Percentiles rank a stretch among this genome's conserved stretches.
These are phyloP conservation scores for Tulasnella sp. DNA, from an alignment of 768 basidiomycete species.

Conservation along the genomic window DNA sequence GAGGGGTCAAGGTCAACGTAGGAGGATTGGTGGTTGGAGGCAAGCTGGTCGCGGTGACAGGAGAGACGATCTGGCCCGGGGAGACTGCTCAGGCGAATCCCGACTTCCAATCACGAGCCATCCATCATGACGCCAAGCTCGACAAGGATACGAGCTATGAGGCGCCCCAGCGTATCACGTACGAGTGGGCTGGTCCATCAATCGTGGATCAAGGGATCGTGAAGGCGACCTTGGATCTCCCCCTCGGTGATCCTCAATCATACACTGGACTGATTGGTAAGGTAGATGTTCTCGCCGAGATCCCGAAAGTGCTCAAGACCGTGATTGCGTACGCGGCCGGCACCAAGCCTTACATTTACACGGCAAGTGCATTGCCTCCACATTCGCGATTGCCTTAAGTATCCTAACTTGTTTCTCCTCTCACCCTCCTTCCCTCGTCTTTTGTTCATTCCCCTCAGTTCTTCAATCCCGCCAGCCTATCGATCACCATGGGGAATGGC, in stretches of 20 bases:
- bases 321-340: slow-evolving; percentile 89
- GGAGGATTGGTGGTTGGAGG: slow-evolving; percentile 75
- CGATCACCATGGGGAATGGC: slow-evolving; percentile 35
- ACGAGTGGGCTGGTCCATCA: slow-evolving; percentile 69
- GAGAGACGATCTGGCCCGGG: slow-evolving; percentile 67
- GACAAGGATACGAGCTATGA: slow-evolving; percentile 63
- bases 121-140: slow-evolving; percentile 51
- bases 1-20: slow-evolving; percentile 73
- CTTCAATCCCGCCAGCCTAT: slow-evolving; percentile 41
- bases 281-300: slow-evolving; percentile 90
- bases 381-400: neutral
- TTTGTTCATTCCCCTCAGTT: neutral
- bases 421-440: no score
- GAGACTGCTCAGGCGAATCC: slow-evolving; percentile 37
- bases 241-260: slow-evolving; percentile 46
- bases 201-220: slow-evolving; percentile 44
- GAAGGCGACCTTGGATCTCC: slow-evolving; percentile 44
- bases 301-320: slow-evolving; percentile 84
- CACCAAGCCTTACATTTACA: slow-evolving; percentile 90
- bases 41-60: slow-evolving; percentile 65
- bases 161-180: slow-evolving; percentile 56
- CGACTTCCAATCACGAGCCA: slow-evolving; percentile 50
- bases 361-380: slow-evolving; percentile 41
- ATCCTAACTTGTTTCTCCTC: neutral
- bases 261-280: slow-evolving; percentile 79